These are phyloP conservation scores for Schwanniomyces pseudopolymorphus DNA, from an alignment of 805 yeast species.

Conservation along the genomic window DNA sequence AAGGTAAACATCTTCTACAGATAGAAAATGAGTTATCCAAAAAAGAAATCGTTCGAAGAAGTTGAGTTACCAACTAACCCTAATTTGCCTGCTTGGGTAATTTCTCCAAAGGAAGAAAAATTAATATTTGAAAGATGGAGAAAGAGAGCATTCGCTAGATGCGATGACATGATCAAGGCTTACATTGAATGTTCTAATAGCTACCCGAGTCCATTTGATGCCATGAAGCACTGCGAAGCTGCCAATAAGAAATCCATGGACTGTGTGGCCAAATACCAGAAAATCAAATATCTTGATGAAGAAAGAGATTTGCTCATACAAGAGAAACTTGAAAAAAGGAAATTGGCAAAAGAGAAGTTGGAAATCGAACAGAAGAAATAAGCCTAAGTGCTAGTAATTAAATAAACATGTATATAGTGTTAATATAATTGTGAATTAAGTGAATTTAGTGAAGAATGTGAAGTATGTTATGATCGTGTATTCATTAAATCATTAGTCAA, in stretches of 20 bases:
- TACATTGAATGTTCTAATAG: constrained; percentile 67
- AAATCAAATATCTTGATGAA: constrained; percentile 61
- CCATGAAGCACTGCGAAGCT: constrained; percentile 63
- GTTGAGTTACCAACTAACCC: constrained; percentile 42
- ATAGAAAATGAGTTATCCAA: constrained; percentile 24
- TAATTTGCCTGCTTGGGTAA: constrained; percentile 68
- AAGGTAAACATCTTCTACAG: neutral
- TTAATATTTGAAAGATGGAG: constrained; percentile 71
- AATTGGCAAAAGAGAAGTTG: constrained; percentile 7
- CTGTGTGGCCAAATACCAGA: constrained; percentile 64
- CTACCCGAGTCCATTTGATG: constrained; percentile 57
- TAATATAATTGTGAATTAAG: neutral
- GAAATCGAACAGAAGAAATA: neutral
- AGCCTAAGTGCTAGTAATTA: neutral
- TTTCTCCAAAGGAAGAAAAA: constrained; percentile 76
- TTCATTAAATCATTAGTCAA: too few species aligned
- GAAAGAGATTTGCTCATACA: constrained; percentile 65
- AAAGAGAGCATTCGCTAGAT: constrained; percentile 58
- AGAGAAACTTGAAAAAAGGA: constrained; percentile 43
- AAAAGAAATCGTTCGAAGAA: constrained; percentile 35
- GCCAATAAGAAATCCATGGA: constrained; percentile 56
- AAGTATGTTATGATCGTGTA: neutral
- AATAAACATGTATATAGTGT: neutral
- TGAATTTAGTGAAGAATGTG: neutral
- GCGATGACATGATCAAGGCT: constrained; percentile 68